phyloP scores from a whole-genome alignment of 805 yeast species.

The Candida takata region DNA sequence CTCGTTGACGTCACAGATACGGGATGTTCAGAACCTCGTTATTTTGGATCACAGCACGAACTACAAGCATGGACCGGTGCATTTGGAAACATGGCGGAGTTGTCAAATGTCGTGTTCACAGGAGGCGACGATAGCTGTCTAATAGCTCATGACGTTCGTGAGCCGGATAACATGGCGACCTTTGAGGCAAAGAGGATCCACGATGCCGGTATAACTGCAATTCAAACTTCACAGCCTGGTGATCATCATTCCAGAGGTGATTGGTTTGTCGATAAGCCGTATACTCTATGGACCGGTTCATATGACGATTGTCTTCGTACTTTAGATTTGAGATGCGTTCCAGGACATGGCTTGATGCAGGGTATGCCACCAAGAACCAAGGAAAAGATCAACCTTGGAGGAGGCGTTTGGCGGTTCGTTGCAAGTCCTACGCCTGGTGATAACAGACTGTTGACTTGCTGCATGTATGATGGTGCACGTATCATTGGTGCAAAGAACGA shows the following conservation, averaged over 20 bases:
- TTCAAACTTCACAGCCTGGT: slow-evolving; percentile 47
- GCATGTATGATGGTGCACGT: slow-evolving; percentile 95
- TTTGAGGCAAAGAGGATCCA: slow-evolving; percentile 51
- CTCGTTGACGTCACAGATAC: slow-evolving; percentile 27
- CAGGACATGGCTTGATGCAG: slow-evolving; percentile 31
- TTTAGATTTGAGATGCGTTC: slow-evolving; percentile 58
- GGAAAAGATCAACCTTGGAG: slow-evolving; percentile 54
- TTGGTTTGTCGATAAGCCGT: slow-evolving; percentile 40
- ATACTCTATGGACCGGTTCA: slow-evolving; percentile 75
- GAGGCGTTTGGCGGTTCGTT: slow-evolving; percentile 92
- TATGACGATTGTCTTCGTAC: slow-evolving; percentile 76
- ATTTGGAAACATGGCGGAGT: slow-evolving; percentile 50
- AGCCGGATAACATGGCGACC: slow-evolving; percentile 24
- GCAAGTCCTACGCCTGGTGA: slow-evolving; percentile 44
- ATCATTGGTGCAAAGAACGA: slow-evolving; percentile 37
- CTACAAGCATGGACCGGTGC: slow-evolving; percentile 88
- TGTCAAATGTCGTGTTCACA: slow-evolving; percentile 55
- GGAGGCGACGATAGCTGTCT: slow-evolving; percentile 89
- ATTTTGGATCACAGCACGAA: slow-evolving; percentile 39
- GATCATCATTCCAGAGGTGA: slow-evolving; percentile 23
- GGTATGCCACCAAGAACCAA: slow-evolving; percentile 47
- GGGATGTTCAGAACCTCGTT: slow-evolving; percentile 22
- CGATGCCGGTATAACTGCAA: slow-evolving; percentile 86
- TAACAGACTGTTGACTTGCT: slow-evolving; percentile 62
- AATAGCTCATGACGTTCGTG: slow-evolving; percentile 63